Base-by-base conservation (phyloP, 306 rosid genomes). In the Prunus mira region DNA sequence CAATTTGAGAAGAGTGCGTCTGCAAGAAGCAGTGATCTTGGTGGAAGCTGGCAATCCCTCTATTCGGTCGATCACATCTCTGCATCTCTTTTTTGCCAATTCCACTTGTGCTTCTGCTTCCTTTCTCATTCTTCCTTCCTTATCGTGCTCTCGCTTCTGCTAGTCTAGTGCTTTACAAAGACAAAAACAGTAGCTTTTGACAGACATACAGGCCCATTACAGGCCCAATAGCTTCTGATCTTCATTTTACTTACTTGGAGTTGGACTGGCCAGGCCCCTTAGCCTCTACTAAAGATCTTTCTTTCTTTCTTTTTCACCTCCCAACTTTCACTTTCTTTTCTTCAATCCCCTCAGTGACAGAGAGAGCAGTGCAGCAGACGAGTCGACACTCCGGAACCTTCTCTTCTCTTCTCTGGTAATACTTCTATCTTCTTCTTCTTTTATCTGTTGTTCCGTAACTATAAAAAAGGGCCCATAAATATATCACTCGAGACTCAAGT, bases 31-130 rank as follows among this genome's bases (percentile, higher is more conserved):
- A 25, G 84, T 83, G 84, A 94, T 84, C 62, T 80, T 88, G 81
- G 92, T 71, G 71, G 90, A 82, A 72, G 74, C 73, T 6, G 93
- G 84, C 55, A 91, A 82, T 0, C 70, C 51, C 56, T 79, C 73
- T 67, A 92, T 82, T 51, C 84, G 71, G 49, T 82, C 88, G 6
- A 90, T 87, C 65, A 94, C 89, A 51, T 52, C 76, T 71, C 19
- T 80, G 89, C 98, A 90, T 78, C 98, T 86, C 86, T 89, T 86
- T 87, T 86, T 92, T 54, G 93, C 95, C 74, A 83, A 64, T 85
- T 82, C 96, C 54, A 93, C 73, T 81, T 64, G 57, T 18, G 71
- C 32, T 24, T 22, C 5, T 55, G 61, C 65, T 60, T 25, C 80
- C 12, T 71, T 78, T 7, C 67, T 17, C 61, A 19, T 38, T 38